Evolutionary conservation across 805 yeast species (phyloP), one percentile per base, ranked within the genome.

Genomic region (Wickerhamiella nectarea): DNA sequence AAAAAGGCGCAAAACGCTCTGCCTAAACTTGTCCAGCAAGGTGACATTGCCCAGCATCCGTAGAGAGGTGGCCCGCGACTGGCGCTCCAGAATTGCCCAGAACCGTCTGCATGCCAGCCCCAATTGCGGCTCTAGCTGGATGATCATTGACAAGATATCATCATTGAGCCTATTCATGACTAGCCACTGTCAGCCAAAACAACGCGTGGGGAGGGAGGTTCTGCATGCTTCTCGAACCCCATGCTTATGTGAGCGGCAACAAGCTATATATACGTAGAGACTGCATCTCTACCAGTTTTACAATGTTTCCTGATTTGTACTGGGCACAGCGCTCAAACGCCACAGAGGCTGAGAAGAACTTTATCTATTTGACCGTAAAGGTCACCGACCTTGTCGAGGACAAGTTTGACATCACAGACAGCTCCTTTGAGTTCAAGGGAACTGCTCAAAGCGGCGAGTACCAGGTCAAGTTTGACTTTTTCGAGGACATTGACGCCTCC

Each of bases 291-390:
- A 4, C 18, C 19, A 15, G 9, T 21, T 21, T 21, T 6, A 44
- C 41, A 42, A 36, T 53, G 34, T 52, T 54, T 45, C 58, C 78
- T 38, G 66, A 64, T 68, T 89, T 84, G 34, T 69, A 77, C 59
- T 89, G 98, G 98, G 97, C 98, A 10, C 98, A 89, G 69, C 83
- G 98, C 65, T 85, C 95, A 44, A 76, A 70, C 57, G 79, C 70
- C n/a, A 62, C 70, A 3, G 93, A 78, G 31, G 72, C 74, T 9
- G 68, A 73, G 24, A 87, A 83, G 64, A 89, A 89, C 62, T 57
- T 85, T 29, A 54, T 91, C 17, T 80, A 71, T 60, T 62, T 89
- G 46, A 86, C 94, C 0, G 72, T 89, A 43, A 70, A 73, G 48
- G 75, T 83, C 22, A 70, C 77, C 19, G 94, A 87, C 59, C 75